Evolutionary conservation across 495 filamentous ascomycete genomes (phyloP).

Genomic region (Aspergillus mulundensis): DNA sequence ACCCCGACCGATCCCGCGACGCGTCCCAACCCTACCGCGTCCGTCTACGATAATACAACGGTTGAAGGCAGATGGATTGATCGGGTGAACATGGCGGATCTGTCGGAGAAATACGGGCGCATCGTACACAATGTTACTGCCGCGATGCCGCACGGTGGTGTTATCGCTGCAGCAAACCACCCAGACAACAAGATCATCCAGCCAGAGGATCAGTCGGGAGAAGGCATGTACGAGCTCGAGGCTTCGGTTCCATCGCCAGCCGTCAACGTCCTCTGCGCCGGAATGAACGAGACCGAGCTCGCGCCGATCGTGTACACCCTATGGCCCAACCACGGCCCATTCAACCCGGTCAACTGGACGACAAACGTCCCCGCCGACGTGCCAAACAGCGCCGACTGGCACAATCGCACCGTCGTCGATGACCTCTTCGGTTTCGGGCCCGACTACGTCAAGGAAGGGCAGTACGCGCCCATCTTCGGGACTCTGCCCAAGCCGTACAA

Average conservation of each 20-base stretch:
- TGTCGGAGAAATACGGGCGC: constrained; percentile 42
- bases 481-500: constrained; percentile 58
- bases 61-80: constrained; percentile 59
- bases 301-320: constrained; percentile 55
- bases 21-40: constrained; percentile 51
- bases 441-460: constrained; percentile 33
- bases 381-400: constrained; percentile 28
- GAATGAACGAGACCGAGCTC: constrained; percentile 54
- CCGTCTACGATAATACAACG: constrained; percentile 63
- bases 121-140: constrained; percentile 70
- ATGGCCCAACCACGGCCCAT: constrained; percentile 47
- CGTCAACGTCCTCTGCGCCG: constrained; percentile 66
- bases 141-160: constrained; percentile 66
- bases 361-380: constrained; percentile 15
- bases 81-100: constrained; percentile 38
- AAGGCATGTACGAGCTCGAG: constrained; percentile 60
- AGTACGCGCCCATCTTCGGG: constrained; percentile 61
- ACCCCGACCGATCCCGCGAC: constrained; percentile 29
- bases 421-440: constrained; percentile 63
- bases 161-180: constrained; percentile 58
- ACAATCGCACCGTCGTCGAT: constrained; percentile 61
- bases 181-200: constrained; percentile 60
- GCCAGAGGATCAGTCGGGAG: constrained; percentile 57
- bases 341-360: constrained; percentile 35
- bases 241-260: constrained; percentile 63